Evolutionary conservation across 768 basidiomycete genomes (phyloP), one percentile per base, ranked within the genome.

Genomic region (Polyporus arcularius): DNA sequence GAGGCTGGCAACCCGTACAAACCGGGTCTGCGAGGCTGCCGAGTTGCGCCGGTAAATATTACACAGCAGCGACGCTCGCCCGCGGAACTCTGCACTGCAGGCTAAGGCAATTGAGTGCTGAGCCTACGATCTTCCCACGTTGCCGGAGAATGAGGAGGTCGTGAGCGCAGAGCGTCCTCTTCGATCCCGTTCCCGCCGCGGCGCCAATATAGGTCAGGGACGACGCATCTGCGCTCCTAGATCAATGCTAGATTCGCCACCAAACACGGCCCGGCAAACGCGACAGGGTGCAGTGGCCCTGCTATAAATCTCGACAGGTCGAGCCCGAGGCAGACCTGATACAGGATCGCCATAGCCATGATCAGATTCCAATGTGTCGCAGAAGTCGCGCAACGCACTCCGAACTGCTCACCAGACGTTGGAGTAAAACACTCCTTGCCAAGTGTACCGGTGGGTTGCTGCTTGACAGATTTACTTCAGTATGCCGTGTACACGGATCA

Each of bases 281-380:
- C n/a, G 21, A 28, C 50, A 35, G 43, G n/a, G 35, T 38, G 47
- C 28, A 11, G 43, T 47, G 21, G 9, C 46, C 42, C 55, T 55
- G 49, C 53, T 56, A 50, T 54, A 52, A 18, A 48, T 38, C 15
- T 45, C 55, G 60, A 56, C 54, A 56, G 26, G 49, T 31, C 55
- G 31, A 56, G 60, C 54, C 55, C 42, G 48, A 16, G 32, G 50
- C 6, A 50, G 50, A 8, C 48, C 60, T 56, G 60, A 61, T 56
- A 45, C 43, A 56, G 56, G 39, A 47, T 42, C 39, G 40, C 42
- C 42, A 51, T 41, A 31, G 43, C 55, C 35, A 47, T 46, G 12
- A 32, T 3, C 35, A 49, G 43, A 32, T 28, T 30, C 10, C 55
- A 35, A 31, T 40, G 35, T 40, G 30, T 42, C 26, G 26, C 38